Conservation (phyloP, 2,329 filamentous ascomycete species). For the Colletotrichum scovillei region DNA sequence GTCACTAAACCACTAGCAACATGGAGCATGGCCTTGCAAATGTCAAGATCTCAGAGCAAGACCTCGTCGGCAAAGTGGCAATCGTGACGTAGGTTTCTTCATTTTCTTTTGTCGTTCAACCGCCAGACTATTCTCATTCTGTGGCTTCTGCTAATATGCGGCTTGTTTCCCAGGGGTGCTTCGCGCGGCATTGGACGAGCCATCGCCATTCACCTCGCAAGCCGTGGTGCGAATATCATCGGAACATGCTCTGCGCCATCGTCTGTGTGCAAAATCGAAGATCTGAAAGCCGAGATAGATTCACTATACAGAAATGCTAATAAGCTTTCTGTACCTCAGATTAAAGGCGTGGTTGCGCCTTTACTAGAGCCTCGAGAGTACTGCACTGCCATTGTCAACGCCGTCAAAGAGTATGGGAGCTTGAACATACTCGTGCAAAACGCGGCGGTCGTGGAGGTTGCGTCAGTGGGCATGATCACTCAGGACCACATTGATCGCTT, state of each 20-base stretch:
- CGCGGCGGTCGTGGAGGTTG: neutral
- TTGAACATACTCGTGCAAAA: neutral
- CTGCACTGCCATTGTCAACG: neutral
- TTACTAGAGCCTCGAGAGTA: neutral
- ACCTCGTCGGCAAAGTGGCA: neutral
- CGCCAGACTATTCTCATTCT: too few relatives aligned
- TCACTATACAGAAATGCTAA: neutral
- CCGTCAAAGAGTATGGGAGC: neutral
- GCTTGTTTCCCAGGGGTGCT: neutral
- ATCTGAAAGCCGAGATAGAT: neutral
- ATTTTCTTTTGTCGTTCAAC: neutral
- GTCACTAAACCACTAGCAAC: neutral
- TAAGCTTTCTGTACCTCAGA: neutral
- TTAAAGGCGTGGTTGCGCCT: neutral
- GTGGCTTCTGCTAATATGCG: neutral
- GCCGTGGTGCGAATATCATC: neutral
- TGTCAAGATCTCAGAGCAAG: neutral
- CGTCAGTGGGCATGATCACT: neutral
- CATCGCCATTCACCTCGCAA: neutral
- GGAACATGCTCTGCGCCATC: neutral
- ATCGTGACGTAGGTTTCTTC: neutral
- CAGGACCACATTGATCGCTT: neutral
- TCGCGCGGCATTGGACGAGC: neutral
- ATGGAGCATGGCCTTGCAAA: neutral
- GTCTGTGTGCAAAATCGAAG: neutral